A percentile compares a stretch with the other conserved stretches of the same genome.
Conservation (phyloP, 169 alveolate genomes). For the Cystoisospora suis region DNA sequence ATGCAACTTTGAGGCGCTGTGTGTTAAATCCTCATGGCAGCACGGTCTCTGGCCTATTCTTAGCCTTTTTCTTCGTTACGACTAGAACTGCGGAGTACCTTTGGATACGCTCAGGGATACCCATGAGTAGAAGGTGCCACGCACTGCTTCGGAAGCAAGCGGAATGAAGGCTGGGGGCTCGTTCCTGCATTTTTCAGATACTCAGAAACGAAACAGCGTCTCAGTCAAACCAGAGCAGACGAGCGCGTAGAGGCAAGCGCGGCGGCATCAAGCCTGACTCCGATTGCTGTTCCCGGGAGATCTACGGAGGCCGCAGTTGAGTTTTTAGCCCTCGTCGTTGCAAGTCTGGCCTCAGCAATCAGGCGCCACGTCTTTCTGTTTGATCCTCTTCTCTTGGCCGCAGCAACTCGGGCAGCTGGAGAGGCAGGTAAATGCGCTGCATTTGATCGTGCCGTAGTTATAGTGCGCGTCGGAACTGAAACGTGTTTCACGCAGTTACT, state of each 20-base stretch:
- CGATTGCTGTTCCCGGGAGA: not conserved
- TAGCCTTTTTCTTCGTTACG: no score
- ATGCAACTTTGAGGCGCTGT: no score
- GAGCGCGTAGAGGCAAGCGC: not conserved
- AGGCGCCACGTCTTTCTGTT: not conserved
- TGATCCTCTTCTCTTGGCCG: slow-evolving; percentile 20
- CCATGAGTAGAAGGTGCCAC: no score
- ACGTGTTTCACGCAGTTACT: no score
- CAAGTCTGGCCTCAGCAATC: not conserved
- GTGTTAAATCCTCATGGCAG: no score
- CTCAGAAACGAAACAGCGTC: not conserved
- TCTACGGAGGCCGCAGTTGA: not conserved
- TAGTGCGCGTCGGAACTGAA: no score
- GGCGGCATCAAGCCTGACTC: not conserved
- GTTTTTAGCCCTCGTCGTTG: not conserved
- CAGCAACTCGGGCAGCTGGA: not conserved
- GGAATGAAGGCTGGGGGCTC: not conserved
- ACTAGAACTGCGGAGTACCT: no score
- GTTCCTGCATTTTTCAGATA: not conserved
- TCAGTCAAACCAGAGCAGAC: not conserved
- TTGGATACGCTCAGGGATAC: no score
- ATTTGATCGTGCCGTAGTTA: no score
- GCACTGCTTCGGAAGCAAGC: no score
- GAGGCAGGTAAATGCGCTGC: slow-evolving; percentile 8
- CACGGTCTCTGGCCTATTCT: no score